Evolutionary conservation across 2,329 filamentous ascomycete species (phyloP).

Genomic region (Hansfordia pulvinata): DNA sequence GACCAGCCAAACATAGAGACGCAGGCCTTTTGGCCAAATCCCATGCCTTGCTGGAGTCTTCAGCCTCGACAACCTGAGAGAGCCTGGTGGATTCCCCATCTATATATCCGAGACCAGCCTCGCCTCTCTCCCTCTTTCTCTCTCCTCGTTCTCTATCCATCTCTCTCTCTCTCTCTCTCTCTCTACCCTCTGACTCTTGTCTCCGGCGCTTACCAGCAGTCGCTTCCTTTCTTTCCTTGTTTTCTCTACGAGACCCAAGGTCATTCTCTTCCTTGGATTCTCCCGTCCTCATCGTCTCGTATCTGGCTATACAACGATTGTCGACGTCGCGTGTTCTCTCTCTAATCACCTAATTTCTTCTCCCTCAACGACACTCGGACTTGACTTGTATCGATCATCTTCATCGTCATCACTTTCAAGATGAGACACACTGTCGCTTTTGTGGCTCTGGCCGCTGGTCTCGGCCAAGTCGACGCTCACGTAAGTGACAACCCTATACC

Average conservation of each 20-base stretch:
- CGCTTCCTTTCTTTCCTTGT: not conserved
- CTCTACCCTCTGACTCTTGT: conserved; percentile 1
- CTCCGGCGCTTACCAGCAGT: too few relatives aligned
- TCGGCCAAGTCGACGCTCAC: conserved; percentile 34
- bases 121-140: not conserved
- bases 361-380: not conserved
- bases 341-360: not conserved
- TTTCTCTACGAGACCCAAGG: not conserved
- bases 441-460: conserved; percentile 35
- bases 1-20: too few relatives aligned
- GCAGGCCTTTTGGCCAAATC: not conserved
- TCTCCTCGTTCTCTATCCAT: not conserved
- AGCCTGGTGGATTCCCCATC: too few relatives aligned
- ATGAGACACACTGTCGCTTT: conserved; percentile 39
- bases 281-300: not conserved
- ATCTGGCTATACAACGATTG: not conserved
- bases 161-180: conserved; percentile 1
- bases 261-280: conserved; percentile 1
- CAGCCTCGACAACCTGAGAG: too few relatives aligned
- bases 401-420: conserved; percentile 9
- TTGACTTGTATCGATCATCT: not conserved
- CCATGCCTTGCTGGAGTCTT: not conserved
- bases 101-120: not conserved
- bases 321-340: not conserved
- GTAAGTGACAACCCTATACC: conserved; percentile 17